Percentiles rank a stretch among this genome's conserved stretches.
phyloP scores from a whole-genome alignment of 2,329 filamentous ascomycete genomes.

The Ophiobolus disseminans region DNA sequence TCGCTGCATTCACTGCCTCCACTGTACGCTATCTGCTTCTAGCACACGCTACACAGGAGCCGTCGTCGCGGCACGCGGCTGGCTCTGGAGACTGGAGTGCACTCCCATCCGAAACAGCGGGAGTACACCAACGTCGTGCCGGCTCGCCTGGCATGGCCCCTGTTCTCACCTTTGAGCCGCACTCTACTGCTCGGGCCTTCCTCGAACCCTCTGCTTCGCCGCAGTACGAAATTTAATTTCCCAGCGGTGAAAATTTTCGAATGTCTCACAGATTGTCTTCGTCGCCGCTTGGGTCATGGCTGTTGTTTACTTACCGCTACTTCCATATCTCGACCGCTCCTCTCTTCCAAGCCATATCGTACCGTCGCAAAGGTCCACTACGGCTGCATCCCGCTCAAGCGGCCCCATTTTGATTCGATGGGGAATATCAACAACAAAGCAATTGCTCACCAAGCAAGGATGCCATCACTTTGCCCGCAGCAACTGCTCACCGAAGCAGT shows the following conservation, averaged over 20 bases:
- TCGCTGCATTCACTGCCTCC: no score
- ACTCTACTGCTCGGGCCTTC: conserved; percentile 43
- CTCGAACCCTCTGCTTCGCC: conserved; percentile 26
- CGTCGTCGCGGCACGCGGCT: conserved; percentile 38
- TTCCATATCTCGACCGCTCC: conserved; percentile 24
- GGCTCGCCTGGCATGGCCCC: conserved; percentile 32
- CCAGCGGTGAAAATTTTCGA: conserved; percentile 41
- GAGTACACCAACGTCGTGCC: conserved; percentile 41
- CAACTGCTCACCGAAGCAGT: conserved; percentile 36
- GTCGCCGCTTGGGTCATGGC: conserved; percentile 31
- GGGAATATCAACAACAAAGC: conserved; percentile 40
- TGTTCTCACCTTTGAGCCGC: conserved; percentile 44
- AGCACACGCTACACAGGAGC: conserved; percentile 28
- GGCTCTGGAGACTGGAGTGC: conserved; percentile 18
- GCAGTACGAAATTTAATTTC: conserved; percentile 44
- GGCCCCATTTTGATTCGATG: conserved; percentile 40
- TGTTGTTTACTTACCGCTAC: conserved; percentile 46
- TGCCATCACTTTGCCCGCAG: conserved; percentile 37
- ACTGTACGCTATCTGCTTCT: conserved; percentile 15
- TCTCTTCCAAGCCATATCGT: conserved; percentile 24
- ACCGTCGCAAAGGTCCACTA: conserved; percentile 33
- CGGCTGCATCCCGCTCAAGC: conserved; percentile 38
- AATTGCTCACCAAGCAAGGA: conserved; percentile 37
- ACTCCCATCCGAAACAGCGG: conserved; percentile 33
- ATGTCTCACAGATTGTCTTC: conserved; percentile 42